Percentiles rank a stretch among this genome's conserved stretches.
phyloP scores from a whole-genome alignment of 495 filamentous ascomycete genomes.

The Umbilicaria muhlenbergii region DNA sequence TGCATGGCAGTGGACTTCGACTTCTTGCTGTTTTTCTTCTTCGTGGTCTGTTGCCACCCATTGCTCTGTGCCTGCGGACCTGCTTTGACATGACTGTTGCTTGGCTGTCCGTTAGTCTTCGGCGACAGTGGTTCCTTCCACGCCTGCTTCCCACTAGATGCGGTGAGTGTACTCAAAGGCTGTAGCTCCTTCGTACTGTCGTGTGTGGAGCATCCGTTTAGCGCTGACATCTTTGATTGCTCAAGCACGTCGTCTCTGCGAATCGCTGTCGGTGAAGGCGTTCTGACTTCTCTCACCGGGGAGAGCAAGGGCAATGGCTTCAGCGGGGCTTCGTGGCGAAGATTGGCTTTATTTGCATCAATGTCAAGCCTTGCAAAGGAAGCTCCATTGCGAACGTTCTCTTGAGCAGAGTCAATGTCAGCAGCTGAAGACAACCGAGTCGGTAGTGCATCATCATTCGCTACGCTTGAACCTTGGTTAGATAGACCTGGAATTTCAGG shows the following conservation, averaged over 20 bases:
- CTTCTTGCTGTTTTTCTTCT: constrained; percentile 29
- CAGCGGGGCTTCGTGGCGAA: constrained; percentile 13
- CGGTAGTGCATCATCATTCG: too few species aligned
- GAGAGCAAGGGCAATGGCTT: constrained; percentile 25
- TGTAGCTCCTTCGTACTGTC: too few species aligned
- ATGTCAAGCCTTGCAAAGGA: constrained; percentile 17
- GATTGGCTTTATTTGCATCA: constrained; percentile 14
- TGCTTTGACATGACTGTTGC: too few species aligned
- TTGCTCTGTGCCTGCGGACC: constrained; percentile 5
- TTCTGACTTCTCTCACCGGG: constrained; percentile 28
- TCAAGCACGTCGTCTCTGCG: constrained; percentile 8
- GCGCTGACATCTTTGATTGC: too few species aligned
- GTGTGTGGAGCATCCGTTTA: too few species aligned
- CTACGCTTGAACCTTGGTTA: too few species aligned
- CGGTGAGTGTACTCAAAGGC: too few species aligned
- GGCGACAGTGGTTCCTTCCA: constrained; percentile 17
- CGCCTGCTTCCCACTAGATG: constrained; percentile 18
- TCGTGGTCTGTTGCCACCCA: constrained; percentile 33
- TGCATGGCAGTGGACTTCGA: constrained; percentile 21
- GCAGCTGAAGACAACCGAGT: constrained; percentile 21
- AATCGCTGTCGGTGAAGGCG: constrained; percentile 25
- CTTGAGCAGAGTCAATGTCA: constrained; percentile 24
- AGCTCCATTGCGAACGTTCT: constrained; percentile 13
- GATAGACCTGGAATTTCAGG: too few species aligned
- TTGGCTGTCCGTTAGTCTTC: constrained; percentile 19